phyloP scores from a whole-genome alignment of 495 filamentous ascomycete genomes.

The Penicillium atrosanguineum region DNA sequence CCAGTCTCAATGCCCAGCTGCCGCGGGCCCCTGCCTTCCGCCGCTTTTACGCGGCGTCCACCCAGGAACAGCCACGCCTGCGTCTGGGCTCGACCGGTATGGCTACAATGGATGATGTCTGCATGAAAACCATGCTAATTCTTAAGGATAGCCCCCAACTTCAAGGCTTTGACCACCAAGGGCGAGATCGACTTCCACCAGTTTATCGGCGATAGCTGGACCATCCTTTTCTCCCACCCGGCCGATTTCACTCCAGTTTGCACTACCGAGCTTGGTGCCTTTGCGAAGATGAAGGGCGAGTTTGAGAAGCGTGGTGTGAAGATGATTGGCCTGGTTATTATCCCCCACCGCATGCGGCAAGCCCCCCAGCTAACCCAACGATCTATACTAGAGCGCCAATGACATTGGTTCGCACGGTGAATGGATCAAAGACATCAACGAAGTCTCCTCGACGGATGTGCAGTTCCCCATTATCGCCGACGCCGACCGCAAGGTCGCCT shows the following conservation, averaged over 20 bases:
- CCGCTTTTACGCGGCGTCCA: conserved; percentile 29
- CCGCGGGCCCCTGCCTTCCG: conserved; percentile 29
- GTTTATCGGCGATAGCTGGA: conserved; percentile 60
- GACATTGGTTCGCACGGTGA: conserved; percentile 54
- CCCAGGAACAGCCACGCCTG: conserved; percentile 57
- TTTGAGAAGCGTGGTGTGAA: conserved; percentile 63
- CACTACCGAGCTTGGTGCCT: conserved; percentile 68
- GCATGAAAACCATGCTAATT: conserved; percentile 1
- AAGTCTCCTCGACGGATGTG: conserved; percentile 78
- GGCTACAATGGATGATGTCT: neutral
- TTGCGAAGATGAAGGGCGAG: conserved; percentile 59
- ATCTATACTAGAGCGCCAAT: conserved; percentile 37
- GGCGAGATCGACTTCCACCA: conserved; percentile 65
- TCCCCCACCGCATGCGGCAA: conserved; percentile 45
- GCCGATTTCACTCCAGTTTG: conserved; percentile 71
- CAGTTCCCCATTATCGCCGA: conserved; percentile 96
- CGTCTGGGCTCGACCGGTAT: conserved; percentile 55
- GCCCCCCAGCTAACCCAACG: conserved; percentile 55
- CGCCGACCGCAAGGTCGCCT: conserved; percentile 90
- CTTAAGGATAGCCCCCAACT: conserved; percentile 52
- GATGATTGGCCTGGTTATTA: conserved; percentile 59
- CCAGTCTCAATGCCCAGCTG: conserved; percentile 20
- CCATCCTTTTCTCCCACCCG: conserved; percentile 67
- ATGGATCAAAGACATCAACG: conserved; percentile 97
- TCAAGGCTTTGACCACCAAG: conserved; percentile 62